Conservation (phyloP, 129 eudicot species). For the Flaveria bidentis region DNA sequence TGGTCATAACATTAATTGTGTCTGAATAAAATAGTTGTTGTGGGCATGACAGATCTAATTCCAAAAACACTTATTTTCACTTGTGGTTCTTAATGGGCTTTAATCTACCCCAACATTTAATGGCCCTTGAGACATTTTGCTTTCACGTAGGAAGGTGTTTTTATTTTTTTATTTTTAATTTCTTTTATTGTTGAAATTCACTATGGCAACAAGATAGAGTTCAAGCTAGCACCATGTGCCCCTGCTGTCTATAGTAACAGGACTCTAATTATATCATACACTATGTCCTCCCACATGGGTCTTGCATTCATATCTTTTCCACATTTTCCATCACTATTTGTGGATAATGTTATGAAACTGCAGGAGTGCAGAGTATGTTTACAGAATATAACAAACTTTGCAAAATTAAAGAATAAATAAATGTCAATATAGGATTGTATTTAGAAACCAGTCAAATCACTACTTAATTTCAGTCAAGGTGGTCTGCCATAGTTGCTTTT, state of each 20-base stretch:
- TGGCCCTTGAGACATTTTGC: constrained; percentile 29
- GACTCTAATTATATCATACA: constrained; percentile 25
- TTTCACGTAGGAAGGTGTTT: constrained; percentile 22
- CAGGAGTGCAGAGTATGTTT: constrained; percentile 9
- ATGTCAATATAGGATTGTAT: constrained; percentile 16
- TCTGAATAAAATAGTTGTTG: constrained; percentile 25
- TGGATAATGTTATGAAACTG: constrained; percentile 4
- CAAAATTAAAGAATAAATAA: constrained; percentile 6
- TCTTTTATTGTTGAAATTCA: constrained; percentile 16
- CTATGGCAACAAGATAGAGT: constrained; percentile 28
- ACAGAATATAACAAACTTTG: neutral
- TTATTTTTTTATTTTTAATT: neutral
- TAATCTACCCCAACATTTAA: constrained; percentile 24
- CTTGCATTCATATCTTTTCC: constrained; percentile 35
- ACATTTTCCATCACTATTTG: constrained; percentile 27
- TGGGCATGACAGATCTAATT: constrained; percentile 26
- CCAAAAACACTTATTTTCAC: neutral
- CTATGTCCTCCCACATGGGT: constrained; percentile 33
- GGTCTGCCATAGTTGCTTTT: constrained; percentile 22
- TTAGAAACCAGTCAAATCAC: constrained; percentile 16
- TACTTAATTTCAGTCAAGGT: constrained; percentile 20
- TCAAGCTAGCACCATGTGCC: constrained; percentile 40
- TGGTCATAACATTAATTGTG: constrained; percentile 27
- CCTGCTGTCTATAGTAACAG: constrained; percentile 30
- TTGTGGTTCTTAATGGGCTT: constrained; percentile 20